Evolutionary conservation across 2,329 filamentous ascomycete genomes (phyloP), one percentile per base, ranked within the genome.

Genomic region (Ophiostoma perfectum): DNA sequence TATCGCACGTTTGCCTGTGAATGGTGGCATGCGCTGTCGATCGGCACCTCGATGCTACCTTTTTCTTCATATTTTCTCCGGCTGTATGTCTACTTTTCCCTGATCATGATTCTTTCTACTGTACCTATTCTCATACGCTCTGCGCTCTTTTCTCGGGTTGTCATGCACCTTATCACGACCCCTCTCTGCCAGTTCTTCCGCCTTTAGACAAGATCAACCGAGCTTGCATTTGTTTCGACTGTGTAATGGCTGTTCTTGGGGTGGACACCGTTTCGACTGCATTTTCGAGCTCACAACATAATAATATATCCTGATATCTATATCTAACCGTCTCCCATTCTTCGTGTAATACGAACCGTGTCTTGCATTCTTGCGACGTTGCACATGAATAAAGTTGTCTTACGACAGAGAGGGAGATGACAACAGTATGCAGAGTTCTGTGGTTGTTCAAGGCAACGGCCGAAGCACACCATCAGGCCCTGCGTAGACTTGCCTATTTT

Each of bases 21-120:
- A 60, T 60, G 55, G 55, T 16, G 55, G 27, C 27, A 38, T 27
- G 55, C 27, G 55, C 55, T 60, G 55, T 38, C 55, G 55, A 60
- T 60, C 55, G 12, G 55, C 55, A 38, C 55, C 55, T 36, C 55
- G 55, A 39, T 60, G 27, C 27, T 60, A 60, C 18, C 55, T 27
- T 60, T 60, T 16, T 60, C 11, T 55, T 55, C 49, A 27, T n/a
- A 55, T 55, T 55, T 60, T 38, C 5, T 39, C 55, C 55, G 55
- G 16, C 27, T 18, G 38, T 38, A 27, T 38, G 55, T 39, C 55
- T 14, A 39, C 27, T 60, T 52, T 27, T 27, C 27, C 27, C 47
- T 55, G 49, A 55, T 55, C 49, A 55, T 16, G 49, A 55, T 55
- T 16, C 8, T 11, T 55, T n/a, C 45, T 47, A 12, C 8, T 47